These are phyloP conservation scores for Phytophthora tentaculata DNA, from an alignment of 352 stramenopile species.

Conservation along the genomic window DNA sequence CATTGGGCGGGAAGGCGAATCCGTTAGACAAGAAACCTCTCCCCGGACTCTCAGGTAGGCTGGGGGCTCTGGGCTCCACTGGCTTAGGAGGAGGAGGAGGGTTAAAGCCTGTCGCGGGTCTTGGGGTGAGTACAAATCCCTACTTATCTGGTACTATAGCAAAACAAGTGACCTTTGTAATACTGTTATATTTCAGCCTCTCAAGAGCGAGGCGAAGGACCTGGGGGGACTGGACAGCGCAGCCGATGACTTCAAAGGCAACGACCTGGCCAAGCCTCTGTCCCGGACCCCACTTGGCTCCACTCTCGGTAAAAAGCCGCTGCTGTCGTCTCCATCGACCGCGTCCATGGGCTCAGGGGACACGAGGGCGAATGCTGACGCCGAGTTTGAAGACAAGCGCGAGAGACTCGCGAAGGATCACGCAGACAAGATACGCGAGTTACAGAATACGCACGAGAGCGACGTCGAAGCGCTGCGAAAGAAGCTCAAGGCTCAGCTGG, in stretches of 20 bases:
- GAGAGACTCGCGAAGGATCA: slow-evolving; percentile 55
- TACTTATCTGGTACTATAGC: no score
- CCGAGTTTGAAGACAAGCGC: slow-evolving; percentile 61
- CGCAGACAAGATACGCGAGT: slow-evolving; percentile 34
- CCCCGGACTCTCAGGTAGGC: slow-evolving; percentile 47
- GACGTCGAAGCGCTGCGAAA: slow-evolving; percentile 46
- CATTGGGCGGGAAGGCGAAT: slow-evolving; percentile 44
- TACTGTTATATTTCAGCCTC: slow-evolving; percentile 22
- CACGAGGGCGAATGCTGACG: slow-evolving; percentile 48
- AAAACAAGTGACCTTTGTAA: no score
- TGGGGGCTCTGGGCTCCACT: slow-evolving; percentile 37
- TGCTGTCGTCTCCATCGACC: slow-evolving; percentile 35
- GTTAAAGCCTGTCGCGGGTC: slow-evolving; percentile 51
- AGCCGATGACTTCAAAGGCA: slow-evolving; percentile 19
- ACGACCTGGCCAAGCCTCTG: slow-evolving; percentile 38
- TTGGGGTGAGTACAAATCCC: slow-evolving; percentile 55
- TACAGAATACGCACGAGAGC: slow-evolving; percentile 48
- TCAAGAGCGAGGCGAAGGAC: slow-evolving; percentile 42
- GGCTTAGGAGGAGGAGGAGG: slow-evolving; percentile 32
- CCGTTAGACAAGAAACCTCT: slow-evolving; percentile 80
- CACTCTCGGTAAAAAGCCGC: slow-evolving; percentile 57
- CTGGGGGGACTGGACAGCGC: slow-evolving; percentile 12
- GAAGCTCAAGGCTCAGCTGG: slow-evolving; percentile 53
- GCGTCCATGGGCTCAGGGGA: slow-evolving; percentile 17
- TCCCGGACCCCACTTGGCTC: slow-evolving; percentile 59